Base-by-base conservation (phyloP, 108 stramenopile species). In the Skeletonema marinoi region DNA sequence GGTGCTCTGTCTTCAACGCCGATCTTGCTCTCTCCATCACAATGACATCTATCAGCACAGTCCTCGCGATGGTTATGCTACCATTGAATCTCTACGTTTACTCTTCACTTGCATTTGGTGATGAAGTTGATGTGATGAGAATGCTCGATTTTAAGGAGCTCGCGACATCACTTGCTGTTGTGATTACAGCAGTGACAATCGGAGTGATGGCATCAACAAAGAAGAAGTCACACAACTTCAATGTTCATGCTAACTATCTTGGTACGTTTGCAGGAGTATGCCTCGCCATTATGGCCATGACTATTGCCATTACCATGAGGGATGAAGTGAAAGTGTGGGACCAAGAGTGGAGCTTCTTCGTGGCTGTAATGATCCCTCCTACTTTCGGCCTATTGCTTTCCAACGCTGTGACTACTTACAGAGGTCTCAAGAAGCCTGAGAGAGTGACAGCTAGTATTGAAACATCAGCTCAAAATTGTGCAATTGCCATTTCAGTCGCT, bases 71-170 rank as follows among this genome's bases (percentile, higher is more conserved):
- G 21, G 77, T 78, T 3, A 66, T 94, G 32, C 86, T 92, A 10
- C 93, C 93, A 29, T 75, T 88, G 8, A 94, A 94, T 63, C 74
- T 94, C 4, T 71, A 88, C 32, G 54, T 94, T 2, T 94, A 92
- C 63, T 75, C 90, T 19, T 68, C 74, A 3, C 32, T 84, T 54
- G 73, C 89, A n/a, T 64, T 81, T 31, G 81, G 75, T 17, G 91
- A 89, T 60, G 75, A 71, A 7, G 64, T 60, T 17, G 68, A 87
- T 66, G 84, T 90, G 0, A 60, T 88, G 4, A 59, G 69, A 25
- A 65, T 81, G 1, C 65, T 93, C 19, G 85, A 90, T 32, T 90
- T 87, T 61, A 64, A 51, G 19, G 59, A 81, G 54, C 72, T 93
- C 54, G 87, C 89, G 48, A 71, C 84, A 13, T 48, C 84, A 7